Evolutionary conservation across 1,284 basidiomycete species (phyloP).

Genomic region (Irpex rosettiformis): DNA sequence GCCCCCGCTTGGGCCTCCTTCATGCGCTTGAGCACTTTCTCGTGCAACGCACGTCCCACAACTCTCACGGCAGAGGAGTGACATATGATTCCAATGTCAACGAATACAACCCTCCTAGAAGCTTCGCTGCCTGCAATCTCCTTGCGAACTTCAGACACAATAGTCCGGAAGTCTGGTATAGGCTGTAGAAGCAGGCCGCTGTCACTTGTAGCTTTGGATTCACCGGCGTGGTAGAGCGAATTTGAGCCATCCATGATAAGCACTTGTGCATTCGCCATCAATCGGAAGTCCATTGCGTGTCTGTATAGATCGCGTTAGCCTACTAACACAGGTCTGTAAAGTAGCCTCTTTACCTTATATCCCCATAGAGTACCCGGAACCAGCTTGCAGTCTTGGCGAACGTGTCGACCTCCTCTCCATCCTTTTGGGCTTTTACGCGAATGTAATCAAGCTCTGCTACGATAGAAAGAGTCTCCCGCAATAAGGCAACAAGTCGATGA

Average conservation of each 20-base stretch:
- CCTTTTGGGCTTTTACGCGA: constrained; percentile 33
- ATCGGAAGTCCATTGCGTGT: constrained; percentile 75
- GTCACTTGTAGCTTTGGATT: constrained; percentile 9
- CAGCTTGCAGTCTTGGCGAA: constrained; percentile 77
- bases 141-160: constrained; percentile 41
- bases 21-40: constrained; percentile 10
- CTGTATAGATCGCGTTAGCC: no score
- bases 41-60: constrained; percentile 47
- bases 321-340: neutral
- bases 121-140: constrained; percentile 32
- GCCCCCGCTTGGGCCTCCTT: neutral
- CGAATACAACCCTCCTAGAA: constrained; percentile 44
- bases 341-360: constrained; percentile 46
- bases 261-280: constrained; percentile 63
- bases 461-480: constrained; percentile 73
- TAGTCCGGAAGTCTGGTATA: constrained; percentile 55
- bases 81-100: constrained; percentile 65
- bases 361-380: constrained; percentile 72
- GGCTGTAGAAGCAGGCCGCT: constrained; percentile 44
- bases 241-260: constrained; percentile 67
- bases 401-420: constrained; percentile 51
- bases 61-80: constrained; percentile 42
- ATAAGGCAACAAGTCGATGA: constrained; percentile 57
- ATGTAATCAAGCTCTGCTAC: constrained; percentile 68
- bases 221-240: constrained; percentile 44